A percentile compares a stretch with the other conserved stretches of the same genome.
These are phyloP conservation scores for Arxiozyma bovina DNA, from an alignment of 1,139 yeast species.

Conservation along the genomic window DNA sequence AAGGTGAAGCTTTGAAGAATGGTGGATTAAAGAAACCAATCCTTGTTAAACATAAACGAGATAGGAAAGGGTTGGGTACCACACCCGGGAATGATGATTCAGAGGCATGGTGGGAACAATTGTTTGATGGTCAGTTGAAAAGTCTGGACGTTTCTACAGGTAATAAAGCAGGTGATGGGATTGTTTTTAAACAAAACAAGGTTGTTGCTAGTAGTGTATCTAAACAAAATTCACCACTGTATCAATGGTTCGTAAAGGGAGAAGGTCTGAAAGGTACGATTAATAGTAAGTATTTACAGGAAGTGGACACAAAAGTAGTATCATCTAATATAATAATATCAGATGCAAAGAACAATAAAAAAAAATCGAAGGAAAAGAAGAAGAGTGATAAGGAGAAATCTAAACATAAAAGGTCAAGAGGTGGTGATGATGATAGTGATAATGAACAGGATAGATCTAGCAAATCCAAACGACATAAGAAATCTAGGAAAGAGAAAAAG, in stretches of 20 bases:
- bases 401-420: constrained; percentile 14
- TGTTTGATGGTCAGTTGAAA: constrained; percentile 88
- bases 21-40: constrained; percentile 85
- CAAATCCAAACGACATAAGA: constrained; percentile 20
- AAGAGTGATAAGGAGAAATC: constrained; percentile 18
- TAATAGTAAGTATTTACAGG: constrained; percentile 28
- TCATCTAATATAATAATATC: not conserved
- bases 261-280: constrained; percentile 77
- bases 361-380: constrained; percentile 11
- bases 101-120: constrained; percentile 95
- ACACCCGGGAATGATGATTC: constrained; percentile 39
- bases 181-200: constrained; percentile 37
- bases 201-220: constrained; percentile 41
- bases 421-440: constrained; percentile 10
- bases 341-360: constrained; percentile 9
- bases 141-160: constrained; percentile 52
- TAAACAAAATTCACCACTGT: constrained; percentile 51
- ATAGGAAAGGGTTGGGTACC: constrained; percentile 65
- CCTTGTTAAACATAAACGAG: constrained; percentile 81
- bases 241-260: constrained; percentile 69
- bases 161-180: constrained; percentile 30
- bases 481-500: constrained; percentile 22
- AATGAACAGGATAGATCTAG: constrained; percentile 22
- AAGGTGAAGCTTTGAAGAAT: constrained; percentile 71
- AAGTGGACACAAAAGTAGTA: constrained; percentile 14